phyloP scores from a whole-genome alignment of 2,329 filamentous ascomycete genomes.

The Exophiala aquamarina region DNA sequence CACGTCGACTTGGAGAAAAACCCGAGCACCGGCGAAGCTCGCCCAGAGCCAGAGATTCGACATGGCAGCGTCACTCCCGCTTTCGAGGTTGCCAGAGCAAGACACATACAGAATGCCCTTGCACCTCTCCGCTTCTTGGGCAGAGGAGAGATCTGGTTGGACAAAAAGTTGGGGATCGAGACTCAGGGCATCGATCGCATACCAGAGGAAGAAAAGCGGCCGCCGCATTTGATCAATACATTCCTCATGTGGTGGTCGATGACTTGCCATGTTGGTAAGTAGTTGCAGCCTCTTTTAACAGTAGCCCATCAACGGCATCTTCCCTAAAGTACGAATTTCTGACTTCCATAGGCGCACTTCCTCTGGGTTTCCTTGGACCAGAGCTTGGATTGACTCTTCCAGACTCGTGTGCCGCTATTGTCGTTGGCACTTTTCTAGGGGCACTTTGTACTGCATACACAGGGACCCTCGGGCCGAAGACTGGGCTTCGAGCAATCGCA shows the following conservation, averaged over 20 bases:
- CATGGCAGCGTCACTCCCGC: slow-evolving; percentile 22
- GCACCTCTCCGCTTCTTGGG: slow-evolving; percentile 21
- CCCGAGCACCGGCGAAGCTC: slow-evolving; percentile 2
- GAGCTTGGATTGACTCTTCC: slow-evolving; percentile 49
- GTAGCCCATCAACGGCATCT: background rate
- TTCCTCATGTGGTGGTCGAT: slow-evolving; percentile 48
- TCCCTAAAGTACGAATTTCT: slow-evolving; percentile 8
- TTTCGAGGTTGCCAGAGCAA: slow-evolving; percentile 18
- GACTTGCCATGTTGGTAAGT: slow-evolving; percentile 39
- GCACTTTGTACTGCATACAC: slow-evolving; percentile 41
- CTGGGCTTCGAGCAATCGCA: slow-evolving; percentile 34
- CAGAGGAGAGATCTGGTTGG: slow-evolving; percentile 41
- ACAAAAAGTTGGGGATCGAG: slow-evolving; percentile 48
- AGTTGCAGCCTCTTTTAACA: background rate
- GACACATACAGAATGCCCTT: slow-evolving; percentile 21
- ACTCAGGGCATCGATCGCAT: slow-evolving; percentile 50
- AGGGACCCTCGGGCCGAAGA: slow-evolving; percentile 44
- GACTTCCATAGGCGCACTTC: slow-evolving; percentile 32
- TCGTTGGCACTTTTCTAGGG: slow-evolving; percentile 43
- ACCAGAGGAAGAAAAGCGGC: slow-evolving; percentile 43
- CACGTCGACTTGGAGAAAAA: slow-evolving; percentile 17
- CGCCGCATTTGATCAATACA: slow-evolving; percentile 43
- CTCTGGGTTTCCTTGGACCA: slow-evolving; percentile 45
- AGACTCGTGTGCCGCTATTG: slow-evolving; percentile 42
- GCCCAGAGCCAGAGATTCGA: slow-evolving; percentile 8